Percentiles rank a stretch among this genome's conserved stretches.
phyloP scores from a whole-genome alignment of 352 stramenopile species.

The Phytophthora kernoviae region DNA sequence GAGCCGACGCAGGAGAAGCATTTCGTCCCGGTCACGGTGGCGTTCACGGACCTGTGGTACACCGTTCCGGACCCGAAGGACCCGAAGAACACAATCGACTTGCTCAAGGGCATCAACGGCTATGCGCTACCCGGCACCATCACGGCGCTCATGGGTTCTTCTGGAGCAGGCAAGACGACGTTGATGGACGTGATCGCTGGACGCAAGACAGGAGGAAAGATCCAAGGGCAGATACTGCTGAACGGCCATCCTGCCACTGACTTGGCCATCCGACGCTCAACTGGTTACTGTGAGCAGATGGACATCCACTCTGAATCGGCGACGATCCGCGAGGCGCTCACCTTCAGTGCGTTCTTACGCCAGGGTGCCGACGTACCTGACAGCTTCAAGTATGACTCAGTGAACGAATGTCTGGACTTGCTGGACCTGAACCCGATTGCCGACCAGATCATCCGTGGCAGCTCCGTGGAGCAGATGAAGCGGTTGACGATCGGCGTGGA shows the following conservation, averaged over 20 bases:
- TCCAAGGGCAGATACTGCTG: constrained; percentile 87
- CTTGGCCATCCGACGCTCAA: constrained; percentile 51
- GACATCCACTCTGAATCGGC: constrained; percentile 86
- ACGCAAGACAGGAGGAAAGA: constrained; percentile 87
- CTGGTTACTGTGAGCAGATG: constrained; percentile 77
- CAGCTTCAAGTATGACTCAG: constrained; percentile 30
- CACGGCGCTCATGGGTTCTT: constrained; percentile 69
- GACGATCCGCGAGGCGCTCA: constrained; percentile 77
- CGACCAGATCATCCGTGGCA: constrained; percentile 43
- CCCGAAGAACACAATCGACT: constrained; percentile 34
- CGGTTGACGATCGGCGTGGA: constrained; percentile 2
- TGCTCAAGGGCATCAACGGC: constrained; percentile 60
- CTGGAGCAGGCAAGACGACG: constrained; percentile 92
- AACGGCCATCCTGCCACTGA: constrained; percentile 83
- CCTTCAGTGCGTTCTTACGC: constrained; percentile 35
- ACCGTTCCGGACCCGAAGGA: constrained; percentile 33
- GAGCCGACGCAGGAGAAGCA: constrained; percentile 5
- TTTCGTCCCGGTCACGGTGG: constrained; percentile 44
- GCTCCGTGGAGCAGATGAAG: constrained; percentile 34
- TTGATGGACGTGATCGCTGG: constrained; percentile 94
- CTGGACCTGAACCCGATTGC: constrained; percentile 20
- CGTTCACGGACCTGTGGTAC: constrained; percentile 58
- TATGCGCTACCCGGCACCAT: constrained; percentile 51
- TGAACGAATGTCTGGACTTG: constrained; percentile 31
- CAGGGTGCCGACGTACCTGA: constrained; percentile 40